These are phyloP conservation scores for Somion occarium DNA, from an alignment of 1,284 basidiomycete species.

Conservation along the genomic window DNA sequence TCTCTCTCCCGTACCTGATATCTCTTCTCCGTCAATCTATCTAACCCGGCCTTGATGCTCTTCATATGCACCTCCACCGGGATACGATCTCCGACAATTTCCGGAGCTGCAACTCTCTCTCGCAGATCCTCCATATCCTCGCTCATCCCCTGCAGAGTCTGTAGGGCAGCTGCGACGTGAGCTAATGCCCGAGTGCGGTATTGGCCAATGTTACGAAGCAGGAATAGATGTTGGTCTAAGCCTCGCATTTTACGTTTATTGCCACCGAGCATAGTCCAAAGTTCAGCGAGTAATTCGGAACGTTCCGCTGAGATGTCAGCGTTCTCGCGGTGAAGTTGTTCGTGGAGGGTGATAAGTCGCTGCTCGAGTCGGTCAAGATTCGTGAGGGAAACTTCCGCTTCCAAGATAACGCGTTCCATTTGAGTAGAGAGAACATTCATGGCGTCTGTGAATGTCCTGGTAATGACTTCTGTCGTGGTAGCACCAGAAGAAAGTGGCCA, in stretches of 20 bases:
- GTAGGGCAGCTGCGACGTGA: slow-evolving; percentile 59
- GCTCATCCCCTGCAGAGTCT: slow-evolving; percentile 54
- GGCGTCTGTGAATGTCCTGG: slow-evolving; percentile 50
- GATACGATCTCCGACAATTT: slow-evolving; percentile 49
- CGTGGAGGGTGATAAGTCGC: slow-evolving; percentile 49
- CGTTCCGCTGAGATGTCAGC: slow-evolving; percentile 36
- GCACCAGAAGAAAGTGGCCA: slow-evolving; percentile 38
- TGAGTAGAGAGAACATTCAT: slow-evolving; percentile 53
- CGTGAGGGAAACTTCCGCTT: slow-evolving; percentile 50
- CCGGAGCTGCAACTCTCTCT: slow-evolving; percentile 61
- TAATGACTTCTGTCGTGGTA: slow-evolving; percentile 38
- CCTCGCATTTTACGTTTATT: slow-evolving; percentile 43
- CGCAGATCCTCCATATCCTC: slow-evolving; percentile 71
- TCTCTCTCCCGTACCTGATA: slow-evolving; percentile 31
- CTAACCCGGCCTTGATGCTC: slow-evolving; percentile 58
- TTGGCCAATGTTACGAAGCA: slow-evolving; percentile 48
- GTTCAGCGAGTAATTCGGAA: slow-evolving; percentile 50
- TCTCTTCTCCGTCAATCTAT: slow-evolving; percentile 57
- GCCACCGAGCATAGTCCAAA: slow-evolving; percentile 66
- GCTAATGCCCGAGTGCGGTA: slow-evolving; percentile 56
- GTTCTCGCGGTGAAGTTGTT: slow-evolving; percentile 55
- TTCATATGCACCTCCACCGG: slow-evolving; percentile 68
- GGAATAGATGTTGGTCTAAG: slow-evolving; percentile 42
- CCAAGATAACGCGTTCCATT: slow-evolving; percentile 52
- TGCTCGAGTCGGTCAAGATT: slow-evolving; percentile 59